Evolutionary conservation across 2,329 filamentous ascomycete species (phyloP).

Genomic region (Arthrobotrys pseudoclavata): DNA sequence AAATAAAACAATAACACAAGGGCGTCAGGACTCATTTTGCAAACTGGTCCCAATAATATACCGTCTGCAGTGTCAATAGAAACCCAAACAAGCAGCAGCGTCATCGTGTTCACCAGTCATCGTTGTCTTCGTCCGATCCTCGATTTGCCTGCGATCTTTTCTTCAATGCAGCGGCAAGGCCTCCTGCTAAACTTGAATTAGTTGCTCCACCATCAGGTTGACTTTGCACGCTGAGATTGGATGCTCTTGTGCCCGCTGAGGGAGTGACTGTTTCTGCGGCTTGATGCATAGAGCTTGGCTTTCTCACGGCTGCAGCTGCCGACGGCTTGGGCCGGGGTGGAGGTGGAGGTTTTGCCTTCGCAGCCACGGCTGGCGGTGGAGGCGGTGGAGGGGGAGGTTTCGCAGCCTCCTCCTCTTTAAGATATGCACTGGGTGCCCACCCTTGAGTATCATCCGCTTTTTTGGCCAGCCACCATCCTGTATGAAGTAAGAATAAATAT

Average conservation of each 20-base stretch:
- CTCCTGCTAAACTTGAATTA: constrained; percentile 78
- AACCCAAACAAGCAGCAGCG: constrained; percentile 24
- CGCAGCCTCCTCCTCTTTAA: constrained; percentile 80
- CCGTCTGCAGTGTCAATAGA: constrained; percentile 18
- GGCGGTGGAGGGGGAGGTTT: constrained; percentile 74
- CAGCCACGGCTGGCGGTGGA: constrained; percentile 73
- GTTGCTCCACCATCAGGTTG: constrained; percentile 67
- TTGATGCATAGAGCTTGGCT: constrained; percentile 77
- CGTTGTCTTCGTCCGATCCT: constrained; percentile 76
- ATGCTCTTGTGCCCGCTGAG: constrained; percentile 68
- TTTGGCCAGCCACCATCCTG: constrained; percentile 97
- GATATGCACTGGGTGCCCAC: constrained; percentile 95
- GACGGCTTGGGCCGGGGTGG: constrained; percentile 81
- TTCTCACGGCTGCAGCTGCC: constrained; percentile 67
- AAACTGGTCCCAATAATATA: constrained; percentile 21
- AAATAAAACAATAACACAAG: constrained; percentile 29
- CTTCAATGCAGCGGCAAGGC: constrained; percentile 82
- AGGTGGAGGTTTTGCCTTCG: constrained; percentile 80
- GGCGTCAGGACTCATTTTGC: constrained; percentile 35
- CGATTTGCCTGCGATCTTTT: constrained; percentile 83
- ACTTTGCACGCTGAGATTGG: constrained; percentile 66
- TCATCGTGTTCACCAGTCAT: constrained; percentile 68
- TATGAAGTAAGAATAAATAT: constrained; percentile 64
- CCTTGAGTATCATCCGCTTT: constrained; percentile 77
- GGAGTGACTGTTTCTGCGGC: constrained; percentile 71